phyloP scores from a whole-genome alignment of 352 stramenopile species.

The Globisporangium mamillatum region DNA sequence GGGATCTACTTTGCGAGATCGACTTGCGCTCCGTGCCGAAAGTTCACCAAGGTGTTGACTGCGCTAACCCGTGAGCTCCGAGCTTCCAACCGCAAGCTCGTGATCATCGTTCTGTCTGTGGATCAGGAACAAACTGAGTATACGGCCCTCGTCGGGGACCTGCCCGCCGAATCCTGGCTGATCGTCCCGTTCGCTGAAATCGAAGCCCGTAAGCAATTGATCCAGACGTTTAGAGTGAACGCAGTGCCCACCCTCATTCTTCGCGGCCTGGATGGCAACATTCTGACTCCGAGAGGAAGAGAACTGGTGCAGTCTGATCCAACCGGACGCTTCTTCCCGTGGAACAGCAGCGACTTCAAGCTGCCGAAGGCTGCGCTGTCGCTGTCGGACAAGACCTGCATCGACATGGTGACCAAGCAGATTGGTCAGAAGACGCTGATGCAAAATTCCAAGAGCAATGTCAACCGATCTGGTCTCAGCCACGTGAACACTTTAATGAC shows the following conservation, averaged over 20 bases:
- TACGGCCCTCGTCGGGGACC: conserved; percentile 40
- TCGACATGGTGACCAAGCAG: conserved; percentile 70
- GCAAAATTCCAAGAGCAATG: conserved; percentile 43
- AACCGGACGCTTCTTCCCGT: conserved; percentile 61
- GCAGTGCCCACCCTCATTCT: conserved; percentile 66
- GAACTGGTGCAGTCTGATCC: conserved; percentile 67
- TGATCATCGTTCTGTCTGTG: conserved; percentile 74
- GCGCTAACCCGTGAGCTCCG: conserved; percentile 45
- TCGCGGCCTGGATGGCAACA: conserved; percentile 40
- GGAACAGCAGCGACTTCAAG: conserved; percentile 46
- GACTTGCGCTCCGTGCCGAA: conserved; percentile 42
- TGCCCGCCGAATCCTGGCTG: conserved; percentile 60
- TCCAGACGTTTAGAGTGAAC: conserved; percentile 59
- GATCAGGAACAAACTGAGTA: conserved; percentile 68
- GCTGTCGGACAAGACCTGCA: conserved; percentile 57
- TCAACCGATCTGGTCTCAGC: conserved; percentile 33
- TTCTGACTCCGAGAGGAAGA: conserved; percentile 71
- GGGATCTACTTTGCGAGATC: conserved; percentile 73
- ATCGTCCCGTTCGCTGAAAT: conserved; percentile 76
- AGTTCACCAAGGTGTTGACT: conserved; percentile 52
- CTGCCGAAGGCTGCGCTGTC: conserved; percentile 50
- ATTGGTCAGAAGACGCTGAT: conserved; percentile 70
- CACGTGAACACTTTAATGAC: conserved; percentile 57
- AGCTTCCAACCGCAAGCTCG: conserved; percentile 43
- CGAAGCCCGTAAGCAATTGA: conserved; percentile 62